A percentile compares a stretch with the other conserved stretches of the same genome.
phyloP scores from a whole-genome alignment of 352 stramenopile genomes.

The Pythium pyrilobum region DNA sequence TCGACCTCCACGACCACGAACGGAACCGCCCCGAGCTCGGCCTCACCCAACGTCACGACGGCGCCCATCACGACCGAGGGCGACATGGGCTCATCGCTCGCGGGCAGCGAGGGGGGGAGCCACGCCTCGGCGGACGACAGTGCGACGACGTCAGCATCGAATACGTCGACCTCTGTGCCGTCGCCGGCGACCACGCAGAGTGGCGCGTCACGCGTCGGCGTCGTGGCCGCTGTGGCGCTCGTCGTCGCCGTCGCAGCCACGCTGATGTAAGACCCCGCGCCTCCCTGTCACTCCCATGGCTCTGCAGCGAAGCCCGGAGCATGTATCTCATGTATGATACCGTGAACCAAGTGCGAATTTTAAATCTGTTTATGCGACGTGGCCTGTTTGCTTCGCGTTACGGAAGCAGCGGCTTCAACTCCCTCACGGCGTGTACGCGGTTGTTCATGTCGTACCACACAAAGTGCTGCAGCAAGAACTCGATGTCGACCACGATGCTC shows the following conservation, averaged over 20 bases:
- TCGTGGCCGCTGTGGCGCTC: background rate
- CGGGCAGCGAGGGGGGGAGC: background rate
- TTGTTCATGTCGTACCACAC: slow-evolving; percentile 79
- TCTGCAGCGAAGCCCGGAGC: too few species aligned
- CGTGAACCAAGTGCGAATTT: background rate
- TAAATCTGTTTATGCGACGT: background rate
- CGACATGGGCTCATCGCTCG: too few species aligned
- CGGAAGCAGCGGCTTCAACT: slow-evolving; percentile 40
- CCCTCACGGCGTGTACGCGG: slow-evolving; percentile 26
- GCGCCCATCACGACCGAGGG: too few species aligned
- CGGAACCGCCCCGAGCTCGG: background rate
- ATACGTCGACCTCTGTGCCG: background rate
- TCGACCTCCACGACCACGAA: background rate
- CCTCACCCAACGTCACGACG: too few species aligned
- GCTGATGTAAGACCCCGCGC: background rate
- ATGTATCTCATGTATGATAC: background rate
- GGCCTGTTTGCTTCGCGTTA: background rate
- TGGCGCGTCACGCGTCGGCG: slow-evolving; percentile 4
- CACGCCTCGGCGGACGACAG: background rate
- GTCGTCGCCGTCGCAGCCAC: background rate
- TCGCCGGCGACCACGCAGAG: background rate
- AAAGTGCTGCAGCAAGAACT: slow-evolving; percentile 96
- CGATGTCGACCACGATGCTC: slow-evolving; percentile 96
- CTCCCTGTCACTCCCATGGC: too few species aligned
- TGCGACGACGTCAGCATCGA: background rate